Percentiles rank a stretch among this genome's conserved stretches.
phyloP scores from a whole-genome alignment of 108 stramenopile species.

The Craspedostauros australis region DNA sequence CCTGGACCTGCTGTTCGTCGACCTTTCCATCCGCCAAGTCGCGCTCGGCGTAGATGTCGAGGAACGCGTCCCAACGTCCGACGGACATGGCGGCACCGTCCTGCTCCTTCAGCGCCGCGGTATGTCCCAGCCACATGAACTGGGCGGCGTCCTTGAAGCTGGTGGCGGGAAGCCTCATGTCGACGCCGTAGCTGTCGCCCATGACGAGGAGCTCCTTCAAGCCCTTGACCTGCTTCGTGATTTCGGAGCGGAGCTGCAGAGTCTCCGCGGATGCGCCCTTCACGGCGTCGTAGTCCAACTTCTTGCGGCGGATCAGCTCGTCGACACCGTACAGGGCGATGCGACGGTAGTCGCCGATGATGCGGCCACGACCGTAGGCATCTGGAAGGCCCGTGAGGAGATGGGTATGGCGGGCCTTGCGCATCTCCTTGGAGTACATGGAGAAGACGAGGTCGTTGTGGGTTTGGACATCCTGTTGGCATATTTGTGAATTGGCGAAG shows the following conservation, averaged over 20 bases:
- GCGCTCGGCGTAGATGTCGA: constrained; percentile 50
- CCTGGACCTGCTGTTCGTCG: constrained; percentile 52
- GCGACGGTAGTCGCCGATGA: constrained; percentile 61
- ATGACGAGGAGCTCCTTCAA: constrained; percentile 43
- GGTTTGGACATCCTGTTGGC: constrained; percentile 35
- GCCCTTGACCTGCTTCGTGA: constrained; percentile 45
- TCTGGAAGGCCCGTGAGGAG: constrained; percentile 66
- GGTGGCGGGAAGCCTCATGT: constrained; percentile 40
- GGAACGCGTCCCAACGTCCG: constrained; percentile 59
- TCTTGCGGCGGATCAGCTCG: constrained; percentile 51
- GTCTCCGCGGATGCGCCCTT: constrained; percentile 26
- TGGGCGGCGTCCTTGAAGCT: constrained; percentile 57
- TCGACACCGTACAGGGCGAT: constrained; percentile 61
- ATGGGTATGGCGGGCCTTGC: constrained; percentile 49
- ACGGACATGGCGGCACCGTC: constrained; percentile 70
- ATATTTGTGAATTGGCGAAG: too few relatives aligned
- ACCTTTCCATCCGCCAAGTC: constrained; percentile 42
- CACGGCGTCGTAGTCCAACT: constrained; percentile 40
- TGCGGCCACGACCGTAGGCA: constrained; percentile 59
- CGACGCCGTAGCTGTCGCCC: constrained; percentile 51
- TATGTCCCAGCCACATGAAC: constrained; percentile 56
- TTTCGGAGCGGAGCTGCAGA: constrained; percentile 48
- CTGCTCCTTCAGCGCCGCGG: constrained; percentile 61
- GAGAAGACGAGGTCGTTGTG: constrained; percentile 66
- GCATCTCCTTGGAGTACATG: constrained; percentile 61